phyloP scores from a whole-genome alignment of 768 basidiomycete species.

The Mycena metata region DNA sequence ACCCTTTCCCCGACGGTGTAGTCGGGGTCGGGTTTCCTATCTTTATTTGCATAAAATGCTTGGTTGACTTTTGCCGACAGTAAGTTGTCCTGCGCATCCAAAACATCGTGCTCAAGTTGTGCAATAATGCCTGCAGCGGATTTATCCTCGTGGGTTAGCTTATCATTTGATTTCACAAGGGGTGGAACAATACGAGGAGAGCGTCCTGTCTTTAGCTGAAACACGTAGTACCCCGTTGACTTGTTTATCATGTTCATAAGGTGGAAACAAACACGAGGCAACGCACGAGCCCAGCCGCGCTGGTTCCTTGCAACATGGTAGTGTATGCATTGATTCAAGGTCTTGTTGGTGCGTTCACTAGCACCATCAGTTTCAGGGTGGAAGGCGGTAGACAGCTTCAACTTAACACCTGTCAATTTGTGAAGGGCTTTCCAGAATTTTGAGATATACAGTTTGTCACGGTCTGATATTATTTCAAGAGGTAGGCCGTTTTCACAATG shows the following conservation, averaged over 20 bases:
- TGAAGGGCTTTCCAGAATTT: slow-evolving; percentile 49
- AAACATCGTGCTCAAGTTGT: background rate
- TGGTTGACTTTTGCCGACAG: background rate
- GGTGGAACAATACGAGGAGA: too few species aligned
- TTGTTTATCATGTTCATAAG: too few species aligned
- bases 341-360: slow-evolving; percentile 44
- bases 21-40: background rate
- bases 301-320: slow-evolving; percentile 39
- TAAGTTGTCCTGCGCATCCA: too few species aligned
- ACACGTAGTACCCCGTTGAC: too few species aligned
- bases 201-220: too few species aligned
- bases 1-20: background rate
- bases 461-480: slow-evolving; percentile 31
- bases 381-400: slow-evolving; percentile 46
- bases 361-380: slow-evolving; percentile 49
- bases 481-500: slow-evolving; percentile 50
- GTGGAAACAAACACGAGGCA: too few species aligned
- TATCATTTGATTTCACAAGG: background rate
- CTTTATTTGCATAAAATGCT: background rate
- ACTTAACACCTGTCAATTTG: slow-evolving; percentile 41
- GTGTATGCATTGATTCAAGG: slow-evolving; percentile 36
- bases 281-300: slow-evolving; percentile 38
- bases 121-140: background rate
- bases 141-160: background rate
- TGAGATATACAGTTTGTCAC: slow-evolving; percentile 47